Conservation (phyloP, 176 grass and related monocot species). For the Chrysopogon serrulatus region DNA sequence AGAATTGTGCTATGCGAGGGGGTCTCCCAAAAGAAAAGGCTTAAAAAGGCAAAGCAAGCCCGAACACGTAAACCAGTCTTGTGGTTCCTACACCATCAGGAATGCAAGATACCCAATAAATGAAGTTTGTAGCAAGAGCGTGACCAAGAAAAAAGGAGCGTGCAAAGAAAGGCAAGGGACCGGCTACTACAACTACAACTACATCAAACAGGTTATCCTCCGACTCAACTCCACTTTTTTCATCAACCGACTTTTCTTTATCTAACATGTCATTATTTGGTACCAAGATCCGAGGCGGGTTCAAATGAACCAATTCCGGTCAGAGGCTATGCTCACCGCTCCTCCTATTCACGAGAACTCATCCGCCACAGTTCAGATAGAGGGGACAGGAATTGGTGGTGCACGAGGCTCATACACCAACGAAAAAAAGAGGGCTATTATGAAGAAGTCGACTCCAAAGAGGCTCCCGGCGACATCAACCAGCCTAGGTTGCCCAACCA, state of each 20-base stretch:
- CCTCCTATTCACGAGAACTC: no score
- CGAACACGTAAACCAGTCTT: not conserved
- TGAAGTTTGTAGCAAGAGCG: not conserved
- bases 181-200: not conserved
- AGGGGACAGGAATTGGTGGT: no score
- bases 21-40: not conserved
- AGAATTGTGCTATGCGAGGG: no score
- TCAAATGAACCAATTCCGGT: not conserved
- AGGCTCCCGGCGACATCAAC: accelerated
- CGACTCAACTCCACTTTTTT: no score
- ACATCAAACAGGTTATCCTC: not conserved
- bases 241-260: no score
- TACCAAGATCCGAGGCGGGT: not conserved
- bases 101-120: not conserved
- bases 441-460: no score
- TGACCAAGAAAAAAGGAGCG: not conserved
- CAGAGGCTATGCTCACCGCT: no score
- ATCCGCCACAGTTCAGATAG: no score
- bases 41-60: not conserved
- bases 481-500: no score
- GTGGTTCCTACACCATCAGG: not conserved
- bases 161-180: not conserved
- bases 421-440: no score
- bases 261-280: no score
- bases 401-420: no score